These are phyloP conservation scores for Martensiomyces pterosporus DNA, from an alignment of 192 early-diverging fungal genomes.

Conservation along the genomic window DNA sequence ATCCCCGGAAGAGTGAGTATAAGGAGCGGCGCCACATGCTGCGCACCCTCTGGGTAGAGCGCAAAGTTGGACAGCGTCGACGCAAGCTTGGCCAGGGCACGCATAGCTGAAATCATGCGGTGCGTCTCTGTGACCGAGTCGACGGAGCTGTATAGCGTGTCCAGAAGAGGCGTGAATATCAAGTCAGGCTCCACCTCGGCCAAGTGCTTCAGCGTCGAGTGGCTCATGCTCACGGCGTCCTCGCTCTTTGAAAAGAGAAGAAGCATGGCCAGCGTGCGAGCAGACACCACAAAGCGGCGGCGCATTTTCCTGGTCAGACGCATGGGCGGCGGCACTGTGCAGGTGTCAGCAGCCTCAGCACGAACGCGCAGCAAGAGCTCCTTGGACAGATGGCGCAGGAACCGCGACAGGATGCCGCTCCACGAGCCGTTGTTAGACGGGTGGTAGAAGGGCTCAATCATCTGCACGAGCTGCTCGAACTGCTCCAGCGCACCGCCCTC, in stretches of 20 bases:
- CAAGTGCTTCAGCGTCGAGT: slow-evolving; percentile 46
- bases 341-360: slow-evolving; percentile 21
- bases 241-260: slow-evolving; percentile 49
- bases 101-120: slow-evolving; percentile 80
- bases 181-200: slow-evolving; percentile 67
- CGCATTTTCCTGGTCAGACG: slow-evolving; percentile 30
- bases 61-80: slow-evolving; percentile 67
- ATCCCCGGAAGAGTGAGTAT: slow-evolving; percentile 83
- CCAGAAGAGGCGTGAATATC: slow-evolving; percentile 77
- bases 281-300: slow-evolving; percentile 36
- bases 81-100: slow-evolving; percentile 64
- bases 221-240: slow-evolving; percentile 35
- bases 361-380: slow-evolving; percentile 64
- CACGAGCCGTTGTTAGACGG: slow-evolving; percentile 90
- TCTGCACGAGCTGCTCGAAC: slow-evolving; percentile 73
- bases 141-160: slow-evolving; percentile 81
- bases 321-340: slow-evolving; percentile 12
- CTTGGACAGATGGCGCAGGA: slow-evolving; percentile 61
- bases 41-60: slow-evolving; percentile 81
- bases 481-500: slow-evolving; percentile 54
- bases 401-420: slow-evolving; percentile 68
- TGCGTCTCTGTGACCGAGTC: slow-evolving; percentile 75
- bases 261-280: slow-evolving; percentile 40
- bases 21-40: slow-evolving; percentile 73
- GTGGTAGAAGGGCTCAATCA: slow-evolving; percentile 84